These are phyloP conservation scores for Hevea brasiliensis DNA, from an alignment of 345 rosid genomes.

Conservation along the genomic window DNA sequence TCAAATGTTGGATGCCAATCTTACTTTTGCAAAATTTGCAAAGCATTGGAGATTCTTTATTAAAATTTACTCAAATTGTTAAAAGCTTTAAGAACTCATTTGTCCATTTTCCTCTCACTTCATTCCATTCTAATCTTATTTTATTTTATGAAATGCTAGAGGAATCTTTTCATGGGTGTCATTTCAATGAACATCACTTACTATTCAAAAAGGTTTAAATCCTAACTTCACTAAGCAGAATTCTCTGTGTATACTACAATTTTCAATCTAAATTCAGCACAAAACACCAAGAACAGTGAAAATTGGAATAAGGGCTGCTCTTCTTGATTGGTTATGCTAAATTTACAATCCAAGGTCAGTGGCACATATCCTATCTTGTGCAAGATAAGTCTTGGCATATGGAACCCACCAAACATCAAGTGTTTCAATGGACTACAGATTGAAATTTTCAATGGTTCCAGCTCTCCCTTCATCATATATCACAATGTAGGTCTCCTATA, in stretches of 20 bases:
- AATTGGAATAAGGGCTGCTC: slow-evolving; percentile 5
- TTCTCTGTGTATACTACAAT: slow-evolving; percentile 5
- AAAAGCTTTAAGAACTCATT: slow-evolving; percentile 5
- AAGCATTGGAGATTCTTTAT: background rate
- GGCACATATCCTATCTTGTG: slow-evolving; percentile 23
- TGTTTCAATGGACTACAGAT: slow-evolving; percentile 15
- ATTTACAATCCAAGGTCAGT: slow-evolving; percentile 6
- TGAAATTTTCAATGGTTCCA: slow-evolving; percentile 29
- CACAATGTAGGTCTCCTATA: slow-evolving; percentile 41
- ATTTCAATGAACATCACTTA: slow-evolving; percentile 19
- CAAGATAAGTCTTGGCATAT: slow-evolving; percentile 10
- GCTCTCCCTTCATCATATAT: slow-evolving; percentile 24
- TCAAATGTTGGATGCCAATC: background rate
- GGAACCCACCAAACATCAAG: slow-evolving; percentile 35
- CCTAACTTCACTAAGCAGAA: background rate
- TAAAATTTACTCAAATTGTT: background rate
- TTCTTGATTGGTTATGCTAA: background rate
- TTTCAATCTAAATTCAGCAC: slow-evolving; percentile 7
- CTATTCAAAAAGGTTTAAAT: background rate
- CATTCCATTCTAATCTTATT: background rate
- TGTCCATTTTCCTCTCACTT: background rate
- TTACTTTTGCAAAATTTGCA: background rate
- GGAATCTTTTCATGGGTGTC: slow-evolving; percentile 26
- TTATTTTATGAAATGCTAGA: background rate
- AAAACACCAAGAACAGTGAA: background rate